A percentile compares a stretch with the other conserved stretches of the same genome.
phyloP scores from a whole-genome alignment of 2,329 filamentous ascomycete genomes.

The Chaetomiaceae sp. region DNA sequence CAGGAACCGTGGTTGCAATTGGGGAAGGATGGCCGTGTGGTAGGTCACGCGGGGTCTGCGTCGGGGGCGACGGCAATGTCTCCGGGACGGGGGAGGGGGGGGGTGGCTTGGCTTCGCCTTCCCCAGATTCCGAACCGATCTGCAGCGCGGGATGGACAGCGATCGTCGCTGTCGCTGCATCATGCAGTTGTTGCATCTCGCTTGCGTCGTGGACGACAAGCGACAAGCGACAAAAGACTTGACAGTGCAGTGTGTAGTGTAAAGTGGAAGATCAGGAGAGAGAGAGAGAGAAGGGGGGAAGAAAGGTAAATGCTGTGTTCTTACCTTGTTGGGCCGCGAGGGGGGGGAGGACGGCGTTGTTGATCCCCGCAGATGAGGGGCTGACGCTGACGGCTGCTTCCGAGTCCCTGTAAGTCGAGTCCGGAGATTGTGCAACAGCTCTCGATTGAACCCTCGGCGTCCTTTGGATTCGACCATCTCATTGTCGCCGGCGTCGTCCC shows the following conservation, averaged over 20 bases:
- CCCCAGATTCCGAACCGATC: neutral
- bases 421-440: conserved; percentile 27
- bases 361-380: conserved; percentile 26
- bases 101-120: conserved; percentile 6
- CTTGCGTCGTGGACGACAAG: too few relatives aligned
- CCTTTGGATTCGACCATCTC: conserved; percentile 12
- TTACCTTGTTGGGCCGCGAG: too few relatives aligned
- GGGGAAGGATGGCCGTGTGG: conserved; percentile 10
- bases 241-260: neutral
- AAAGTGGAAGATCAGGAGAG: too few relatives aligned
- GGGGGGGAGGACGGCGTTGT: too few relatives aligned
- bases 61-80: conserved; percentile 15
- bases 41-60: conserved; percentile 20
- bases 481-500: neutral
- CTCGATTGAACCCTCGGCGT: conserved; percentile 25
- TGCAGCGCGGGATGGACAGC: neutral
- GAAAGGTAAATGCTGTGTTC: too few relatives aligned
- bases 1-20: neutral
- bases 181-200: conserved; percentile 4
- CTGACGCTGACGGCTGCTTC: conserved; percentile 18
- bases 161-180: conserved; percentile 1
- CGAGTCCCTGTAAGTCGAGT: conserved; percentile 22
- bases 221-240: neutral
- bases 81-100: neutral
- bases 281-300: too few relatives aligned